These are phyloP conservation scores for Zygoascus hellenicus DNA, from an alignment of 1,139 yeast genomes.

Conservation along the genomic window DNA sequence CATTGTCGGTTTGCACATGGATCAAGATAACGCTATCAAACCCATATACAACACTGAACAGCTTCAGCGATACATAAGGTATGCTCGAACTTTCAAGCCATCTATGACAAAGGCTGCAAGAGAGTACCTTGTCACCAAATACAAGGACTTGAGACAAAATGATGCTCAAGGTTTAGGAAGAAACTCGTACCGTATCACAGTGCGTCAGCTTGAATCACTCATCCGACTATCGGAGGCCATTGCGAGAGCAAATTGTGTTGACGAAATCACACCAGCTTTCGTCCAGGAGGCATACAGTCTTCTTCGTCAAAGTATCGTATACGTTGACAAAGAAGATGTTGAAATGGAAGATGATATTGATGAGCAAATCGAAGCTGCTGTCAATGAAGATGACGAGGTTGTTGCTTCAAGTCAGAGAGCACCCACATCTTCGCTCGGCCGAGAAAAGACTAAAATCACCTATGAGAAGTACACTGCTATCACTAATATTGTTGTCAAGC, in stretches of 20 bases:
- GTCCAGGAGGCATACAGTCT: conserved; percentile 93
- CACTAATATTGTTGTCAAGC: conserved; percentile 73
- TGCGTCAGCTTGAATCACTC: conserved; percentile 90
- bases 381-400: conserved; percentile 10
- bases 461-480: conserved; percentile 83
- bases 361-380: conserved; percentile 18
- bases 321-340: conserved; percentile 92
- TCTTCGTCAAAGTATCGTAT: conserved; percentile 82
- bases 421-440: neutral
- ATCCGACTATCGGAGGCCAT: conserved; percentile 92
- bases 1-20: conserved; percentile 89
- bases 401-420: neutral
- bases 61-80: conserved; percentile 78
- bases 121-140: conserved; percentile 66
- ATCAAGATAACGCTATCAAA: conserved; percentile 80
- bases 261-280: conserved; percentile 76
- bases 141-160: conserved; percentile 81
- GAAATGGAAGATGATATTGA: conserved; percentile 66
- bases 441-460: conserved; percentile 51
- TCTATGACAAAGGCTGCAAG: conserved; percentile 79
- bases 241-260: conserved; percentile 95
- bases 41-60: conserved; percentile 92
- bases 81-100: conserved; percentile 93
- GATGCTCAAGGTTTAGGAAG: conserved; percentile 92
- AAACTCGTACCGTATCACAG: conserved; percentile 85